Base-by-base conservation (phyloP, 257 asterid genomes). In the Voacanga thouarsii region DNA sequence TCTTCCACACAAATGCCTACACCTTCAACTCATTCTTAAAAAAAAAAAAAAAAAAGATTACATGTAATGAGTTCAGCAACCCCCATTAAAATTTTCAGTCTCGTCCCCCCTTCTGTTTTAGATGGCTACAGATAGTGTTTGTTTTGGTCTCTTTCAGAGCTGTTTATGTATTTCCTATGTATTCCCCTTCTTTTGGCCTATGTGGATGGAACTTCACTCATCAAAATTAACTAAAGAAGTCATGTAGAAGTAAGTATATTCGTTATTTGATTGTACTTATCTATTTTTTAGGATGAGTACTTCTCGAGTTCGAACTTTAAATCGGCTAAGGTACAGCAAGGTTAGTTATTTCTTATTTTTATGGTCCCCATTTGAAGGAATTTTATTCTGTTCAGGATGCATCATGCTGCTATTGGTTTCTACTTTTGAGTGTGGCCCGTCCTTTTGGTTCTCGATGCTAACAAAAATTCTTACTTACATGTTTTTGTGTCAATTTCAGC, bases 271-370 rank as follows among this genome's bases (percentile, higher is more conserved):
- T 28, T 23, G 33, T 9, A 56, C 60, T 10, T 65, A 24, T 66
- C 41, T 21, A 4, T 57, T 59, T 56, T 39, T 51, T 57, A 77
- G 87, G 78, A 77, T 33, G 44, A 64, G 71, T 43, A 10, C 76
- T 80, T 75, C 83, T 71, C 73, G 23, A 78, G 76, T 57, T 41
- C 84, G 65, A 51, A 43, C 68, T 80, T 67, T 63, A n/a, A 24
- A 28, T 76, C 19, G 75, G 51, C n/a, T 28, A 75, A 71, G 60
- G 59, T 50, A 68, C 65, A 26, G 33, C 33, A 80, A 78, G 72
- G 87, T 74, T 30, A 77, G 80, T 61, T 65, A 16, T 75, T 43
- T 39, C 30, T 72, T 1, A 33, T 41, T 64, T 77, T 24, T 60
- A 6, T 71, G 51, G 30, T 66, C 63, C 7, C 79, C 23, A 15